Evolutionary conservation across 441 rosid species (phyloP).

Genomic region (Hypseocharis bilobata): DNA sequence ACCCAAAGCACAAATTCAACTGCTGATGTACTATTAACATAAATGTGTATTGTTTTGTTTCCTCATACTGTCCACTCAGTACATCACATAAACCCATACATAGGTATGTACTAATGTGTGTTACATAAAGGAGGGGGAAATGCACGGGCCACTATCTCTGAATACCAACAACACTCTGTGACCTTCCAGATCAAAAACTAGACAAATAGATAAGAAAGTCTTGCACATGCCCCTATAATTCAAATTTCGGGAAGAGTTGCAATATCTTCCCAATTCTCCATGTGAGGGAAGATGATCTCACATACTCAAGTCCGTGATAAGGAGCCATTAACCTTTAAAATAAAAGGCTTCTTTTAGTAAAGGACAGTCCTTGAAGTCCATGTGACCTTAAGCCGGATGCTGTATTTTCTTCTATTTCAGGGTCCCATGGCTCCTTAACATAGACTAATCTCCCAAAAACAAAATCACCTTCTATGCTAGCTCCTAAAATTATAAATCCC

Average conservation of each 20-base stretch:
- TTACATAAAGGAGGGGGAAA: background rate
- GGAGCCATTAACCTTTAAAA: background rate
- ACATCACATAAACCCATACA: background rate
- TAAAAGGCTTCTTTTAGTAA: background rate
- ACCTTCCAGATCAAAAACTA: too few species aligned
- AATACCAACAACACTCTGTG: background rate
- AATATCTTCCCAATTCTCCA: too few species aligned
- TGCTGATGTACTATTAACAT: too few species aligned
- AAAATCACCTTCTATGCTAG: too few species aligned
- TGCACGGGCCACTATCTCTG: background rate
- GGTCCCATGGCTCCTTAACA: background rate
- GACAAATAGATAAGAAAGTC: background rate
- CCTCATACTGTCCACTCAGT: too few species aligned
- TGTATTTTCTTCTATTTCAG: background rate
- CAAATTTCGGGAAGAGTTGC: background rate
- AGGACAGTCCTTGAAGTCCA: background rate
- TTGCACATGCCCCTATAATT: background rate
- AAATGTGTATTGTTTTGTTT: too few species aligned
- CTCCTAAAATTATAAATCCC: background rate
- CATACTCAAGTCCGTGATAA: too few species aligned
- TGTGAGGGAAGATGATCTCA: too few species aligned
- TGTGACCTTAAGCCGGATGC: background rate
- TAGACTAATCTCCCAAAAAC: too few species aligned
- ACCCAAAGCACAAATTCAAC: too few species aligned
- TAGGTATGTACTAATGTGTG: too few species aligned